Base-by-base conservation (phyloP, 192 early-diverging fungal species). In the Rhizophagus sp. region DNA sequence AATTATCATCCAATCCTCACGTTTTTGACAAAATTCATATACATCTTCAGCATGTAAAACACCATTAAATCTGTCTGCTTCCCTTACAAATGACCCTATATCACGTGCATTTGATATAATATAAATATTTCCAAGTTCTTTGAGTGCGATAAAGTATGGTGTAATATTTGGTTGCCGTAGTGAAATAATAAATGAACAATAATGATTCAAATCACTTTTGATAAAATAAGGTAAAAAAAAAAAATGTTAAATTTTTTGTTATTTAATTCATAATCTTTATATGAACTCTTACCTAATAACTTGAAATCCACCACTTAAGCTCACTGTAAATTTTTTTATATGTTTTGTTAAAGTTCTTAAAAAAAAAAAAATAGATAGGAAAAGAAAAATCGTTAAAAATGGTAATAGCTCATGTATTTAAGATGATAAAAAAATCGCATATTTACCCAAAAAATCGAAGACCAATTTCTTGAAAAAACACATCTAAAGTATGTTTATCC, bases 401-500 rank as follows among this genome's bases (percentile, higher is more conserved):
- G 22, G 3, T 41, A 52, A 36, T 30, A 30, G 30, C 30, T 30
- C 30, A 34, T 64, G 33, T 30, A 67, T 49, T 24, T 4, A 66
- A 10, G 30, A 24, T 15, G 25, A 30, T 66, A 68, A 68, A 19
- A 68, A 15, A 4, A 39, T 11, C 8, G 19, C 15, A 44, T 11
- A 10, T 87, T 83, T 89, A 95, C 94, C 93, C 91, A 87, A 96
- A 99, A 73, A 99, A 85, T 63, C 97, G 89, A 33, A 91, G 81
- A 61, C 93, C 96, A 71, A 98, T 88, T 83, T 99, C 97, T 79
- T 92, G 93, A 71, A 95, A 90, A 84, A 97, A 97, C 49, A 99
- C 93, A 75, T 96, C 94, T 79, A 96, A 88, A 39, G 95, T 96
- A 66, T 93, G 84, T 83, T 94, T 93, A 70, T 99, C 95, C 17